These are phyloP conservation scores for Phaeosphaeriaceae sp. DNA, from an alignment of 2,329 filamentous ascomycete species.

Conservation along the genomic window DNA sequence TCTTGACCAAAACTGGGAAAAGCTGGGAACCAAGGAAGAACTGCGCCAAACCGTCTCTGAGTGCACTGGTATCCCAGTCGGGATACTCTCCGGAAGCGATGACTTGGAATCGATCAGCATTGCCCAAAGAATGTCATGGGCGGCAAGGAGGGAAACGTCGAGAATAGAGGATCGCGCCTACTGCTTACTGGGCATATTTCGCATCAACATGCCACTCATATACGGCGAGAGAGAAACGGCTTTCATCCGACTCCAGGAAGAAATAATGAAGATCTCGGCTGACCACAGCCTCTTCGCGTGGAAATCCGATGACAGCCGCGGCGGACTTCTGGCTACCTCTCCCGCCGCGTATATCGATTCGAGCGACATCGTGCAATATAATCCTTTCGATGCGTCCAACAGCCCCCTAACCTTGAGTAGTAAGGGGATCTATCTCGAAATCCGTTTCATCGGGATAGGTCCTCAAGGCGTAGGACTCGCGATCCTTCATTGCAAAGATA, in stretches of 20 bases:
- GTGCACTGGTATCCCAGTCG: not conserved
- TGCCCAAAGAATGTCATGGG: conserved; percentile 1
- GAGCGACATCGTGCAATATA: not conserved
- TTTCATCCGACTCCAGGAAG: conserved; percentile 23
- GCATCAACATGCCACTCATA: conserved; percentile 13
- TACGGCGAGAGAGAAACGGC: conserved; percentile 35
- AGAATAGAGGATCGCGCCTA: conserved; percentile 14
- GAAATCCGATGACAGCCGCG: not conserved
- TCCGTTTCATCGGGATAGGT: not conserved
- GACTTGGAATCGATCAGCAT: conserved; percentile 4
- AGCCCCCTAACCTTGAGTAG: not conserved
- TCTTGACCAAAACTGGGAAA: not conserved
- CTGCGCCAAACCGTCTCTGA: not conserved
- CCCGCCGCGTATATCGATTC: not conserved
- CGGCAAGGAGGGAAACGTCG: conserved; percentile 11
- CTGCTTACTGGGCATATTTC: conserved; percentile 12
- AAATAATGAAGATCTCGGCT: conserved; percentile 14
- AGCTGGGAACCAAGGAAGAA: not conserved
- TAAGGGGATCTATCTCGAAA: not conserved
- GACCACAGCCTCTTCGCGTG: conserved; percentile 4
- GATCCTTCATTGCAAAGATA: conserved; percentile 1
- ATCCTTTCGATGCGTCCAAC: not conserved
- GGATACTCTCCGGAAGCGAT: not conserved
- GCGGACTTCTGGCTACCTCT: conserved; percentile 1
- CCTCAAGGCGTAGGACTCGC: not conserved